A percentile compares a stretch with the other conserved stretches of the same genome.
phyloP scores from a whole-genome alignment of 805 yeast species.

The Metschnikowia continentalis region DNA sequence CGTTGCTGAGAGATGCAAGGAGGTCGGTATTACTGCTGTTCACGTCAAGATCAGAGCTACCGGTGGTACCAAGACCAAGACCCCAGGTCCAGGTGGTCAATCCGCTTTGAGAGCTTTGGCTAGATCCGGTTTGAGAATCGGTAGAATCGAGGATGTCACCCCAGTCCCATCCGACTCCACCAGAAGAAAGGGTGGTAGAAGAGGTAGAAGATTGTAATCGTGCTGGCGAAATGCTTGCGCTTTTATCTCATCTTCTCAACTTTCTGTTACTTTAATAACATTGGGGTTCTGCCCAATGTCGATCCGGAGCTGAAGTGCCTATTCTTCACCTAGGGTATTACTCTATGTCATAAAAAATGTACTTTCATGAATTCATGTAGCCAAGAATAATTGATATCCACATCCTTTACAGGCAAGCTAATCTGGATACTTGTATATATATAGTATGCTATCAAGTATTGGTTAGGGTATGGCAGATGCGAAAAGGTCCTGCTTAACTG shows the following conservation, averaged over 20 bases:
- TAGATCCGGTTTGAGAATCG: constrained; percentile 99
- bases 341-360: constrained; percentile 14
- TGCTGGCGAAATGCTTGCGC: constrained; percentile 8
- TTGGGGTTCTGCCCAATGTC: not conserved
- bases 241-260: constrained; percentile 6
- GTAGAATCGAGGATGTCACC: constrained; percentile 99
- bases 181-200: constrained; percentile 99
- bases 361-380: constrained; percentile 9
- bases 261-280: constrained; percentile 11
- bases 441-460: no score
- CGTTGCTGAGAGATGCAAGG: constrained; percentile 98
- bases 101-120: constrained; percentile 98
- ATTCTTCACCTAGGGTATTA: constrained; percentile 1
- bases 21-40: constrained; percentile 99
- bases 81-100: constrained; percentile 99
- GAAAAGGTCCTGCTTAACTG: no score
- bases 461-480: no score
- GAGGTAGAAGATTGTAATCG: constrained; percentile 96
- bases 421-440: no score
- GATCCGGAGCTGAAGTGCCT: constrained; percentile 12
- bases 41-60: constrained; percentile 99
- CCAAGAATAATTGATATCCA: no score
- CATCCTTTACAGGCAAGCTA: no score
- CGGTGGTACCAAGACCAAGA: constrained; percentile 99
- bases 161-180: constrained; percentile 99